Conservation (phyloP, 768 basidiomycete genomes). For the Leccinum subtestaceum region DNA sequence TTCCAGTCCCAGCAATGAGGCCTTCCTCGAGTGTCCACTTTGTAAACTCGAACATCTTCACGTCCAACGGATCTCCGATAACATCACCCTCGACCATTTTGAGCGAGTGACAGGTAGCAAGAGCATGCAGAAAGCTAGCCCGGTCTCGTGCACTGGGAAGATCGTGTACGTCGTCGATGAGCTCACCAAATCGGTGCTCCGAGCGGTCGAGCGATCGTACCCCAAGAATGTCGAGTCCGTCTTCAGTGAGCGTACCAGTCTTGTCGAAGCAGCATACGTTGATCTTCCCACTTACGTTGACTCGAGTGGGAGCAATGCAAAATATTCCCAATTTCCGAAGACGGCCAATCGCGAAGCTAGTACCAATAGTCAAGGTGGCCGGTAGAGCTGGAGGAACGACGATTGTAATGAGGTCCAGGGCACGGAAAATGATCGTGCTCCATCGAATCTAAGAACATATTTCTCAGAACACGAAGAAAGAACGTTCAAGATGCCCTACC, state of each 20-base stretch:
- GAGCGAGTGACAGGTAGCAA: slow-evolving; percentile 94
- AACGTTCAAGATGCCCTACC: slow-evolving; percentile 38
- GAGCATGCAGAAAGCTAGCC: slow-evolving; percentile 84
- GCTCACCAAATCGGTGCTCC: slow-evolving; percentile 81
- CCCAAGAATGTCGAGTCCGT: slow-evolving; percentile 95
- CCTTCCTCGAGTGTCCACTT: slow-evolving; percentile 97
- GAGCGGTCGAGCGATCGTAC: slow-evolving; percentile 81
- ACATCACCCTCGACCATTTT: slow-evolving; percentile 83
- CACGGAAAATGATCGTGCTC: slow-evolving; percentile 89
- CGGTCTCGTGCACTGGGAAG: slow-evolving; percentile 70
- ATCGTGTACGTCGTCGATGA: slow-evolving; percentile 83
- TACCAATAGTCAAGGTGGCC: slow-evolving; percentile 95
- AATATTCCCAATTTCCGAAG: slow-evolving; percentile 86
- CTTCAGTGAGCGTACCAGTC: slow-evolving; percentile 97
- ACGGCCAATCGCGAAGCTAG: slow-evolving; percentile 88
- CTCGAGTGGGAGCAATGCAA: slow-evolving; percentile 94
- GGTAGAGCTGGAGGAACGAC: slow-evolving; percentile 97
- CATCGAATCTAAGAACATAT: slow-evolving; percentile 63
- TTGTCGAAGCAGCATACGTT: slow-evolving; percentile 99
- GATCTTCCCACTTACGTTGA: slow-evolving; percentile 94
- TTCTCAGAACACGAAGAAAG: slow-evolving; percentile 8
- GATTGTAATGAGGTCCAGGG: slow-evolving; percentile 92
- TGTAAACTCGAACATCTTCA: slow-evolving; percentile 98
- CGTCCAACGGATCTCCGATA: slow-evolving; percentile 95
- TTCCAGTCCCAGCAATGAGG: slow-evolving; percentile 61